phyloP scores from a whole-genome alignment of 2,329 filamentous ascomycete species.

The Penicillium rolfsii region DNA sequence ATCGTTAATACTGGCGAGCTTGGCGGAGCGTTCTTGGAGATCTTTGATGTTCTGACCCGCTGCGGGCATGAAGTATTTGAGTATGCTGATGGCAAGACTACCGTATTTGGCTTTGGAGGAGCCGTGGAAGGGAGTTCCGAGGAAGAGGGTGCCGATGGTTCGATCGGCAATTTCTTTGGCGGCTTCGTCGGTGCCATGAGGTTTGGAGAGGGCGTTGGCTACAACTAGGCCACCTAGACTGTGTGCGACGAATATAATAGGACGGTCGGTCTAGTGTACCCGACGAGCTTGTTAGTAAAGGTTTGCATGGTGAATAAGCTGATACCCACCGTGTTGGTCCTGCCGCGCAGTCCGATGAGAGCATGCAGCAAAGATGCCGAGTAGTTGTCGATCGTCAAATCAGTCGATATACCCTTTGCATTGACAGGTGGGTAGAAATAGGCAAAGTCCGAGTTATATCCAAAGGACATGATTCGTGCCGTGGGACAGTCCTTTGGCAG shows the following conservation, averaged over 20 bases:
- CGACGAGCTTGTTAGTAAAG: neutral
- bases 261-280: neutral
- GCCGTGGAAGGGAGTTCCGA: neutral
- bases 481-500: neutral
- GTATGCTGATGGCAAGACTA: neutral
- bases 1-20: neutral
- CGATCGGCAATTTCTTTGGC: neutral
- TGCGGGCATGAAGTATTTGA: neutral
- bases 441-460: neutral
- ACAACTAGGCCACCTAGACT: neutral
- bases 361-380: neutral
- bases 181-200: neutral
- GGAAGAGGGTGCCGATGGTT: neutral
- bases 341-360: neutral
- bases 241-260: neutral
- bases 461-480: neutral
- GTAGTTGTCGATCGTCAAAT: neutral
- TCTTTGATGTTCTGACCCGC: neutral
- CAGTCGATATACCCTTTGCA: neutral
- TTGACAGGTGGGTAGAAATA: neutral
- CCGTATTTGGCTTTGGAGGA: neutral
- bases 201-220: neutral
- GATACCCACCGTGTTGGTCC: neutral
- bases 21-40: neutral
- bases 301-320: neutral